These are phyloP conservation scores for Mrakia gelida DNA, from an alignment of 768 basidiomycete species.

Conservation along the genomic window DNA sequence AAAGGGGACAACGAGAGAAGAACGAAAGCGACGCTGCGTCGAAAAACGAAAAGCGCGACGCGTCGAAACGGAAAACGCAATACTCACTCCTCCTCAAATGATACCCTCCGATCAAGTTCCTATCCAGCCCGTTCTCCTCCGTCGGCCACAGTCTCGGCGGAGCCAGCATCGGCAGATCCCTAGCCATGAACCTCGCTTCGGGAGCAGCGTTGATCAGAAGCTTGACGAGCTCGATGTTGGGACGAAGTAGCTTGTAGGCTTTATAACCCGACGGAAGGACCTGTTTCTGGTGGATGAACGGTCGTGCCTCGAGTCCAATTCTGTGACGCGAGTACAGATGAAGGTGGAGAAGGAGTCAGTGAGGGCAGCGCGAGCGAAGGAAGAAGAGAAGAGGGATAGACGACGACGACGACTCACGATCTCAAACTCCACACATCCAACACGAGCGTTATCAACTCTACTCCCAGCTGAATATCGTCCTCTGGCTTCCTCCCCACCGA, in stretches of 20 bases:
- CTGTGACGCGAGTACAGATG: too few species aligned
- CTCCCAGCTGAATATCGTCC: background rate
- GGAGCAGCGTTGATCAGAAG: background rate
- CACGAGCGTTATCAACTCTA: background rate
- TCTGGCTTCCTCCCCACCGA: background rate
- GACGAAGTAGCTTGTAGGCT: background rate
- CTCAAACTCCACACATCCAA: background rate
- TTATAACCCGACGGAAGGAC: too few species aligned
- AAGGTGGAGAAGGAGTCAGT: too few species aligned
- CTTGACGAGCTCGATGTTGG: background rate
- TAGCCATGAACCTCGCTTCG: conserved; percentile 62
- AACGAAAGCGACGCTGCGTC: conserved; percentile 28
- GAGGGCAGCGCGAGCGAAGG: background rate
- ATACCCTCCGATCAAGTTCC: conserved; percentile 50
- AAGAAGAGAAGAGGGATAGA: background rate
- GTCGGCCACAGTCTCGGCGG: conserved; percentile 81
- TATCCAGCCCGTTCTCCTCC: conserved; percentile 60
- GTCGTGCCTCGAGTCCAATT: background rate
- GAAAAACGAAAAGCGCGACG: conserved; percentile 31
- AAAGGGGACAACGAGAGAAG: too few species aligned
- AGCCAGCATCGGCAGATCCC: conserved; percentile 92
- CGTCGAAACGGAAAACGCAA: background rate
- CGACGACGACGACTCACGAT: background rate
- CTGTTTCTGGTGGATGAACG: background rate
- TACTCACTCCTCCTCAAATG: conserved; percentile 67